Base-by-base conservation (phyloP, 345 rosid genomes). In the Physaria fendleri region DNA sequence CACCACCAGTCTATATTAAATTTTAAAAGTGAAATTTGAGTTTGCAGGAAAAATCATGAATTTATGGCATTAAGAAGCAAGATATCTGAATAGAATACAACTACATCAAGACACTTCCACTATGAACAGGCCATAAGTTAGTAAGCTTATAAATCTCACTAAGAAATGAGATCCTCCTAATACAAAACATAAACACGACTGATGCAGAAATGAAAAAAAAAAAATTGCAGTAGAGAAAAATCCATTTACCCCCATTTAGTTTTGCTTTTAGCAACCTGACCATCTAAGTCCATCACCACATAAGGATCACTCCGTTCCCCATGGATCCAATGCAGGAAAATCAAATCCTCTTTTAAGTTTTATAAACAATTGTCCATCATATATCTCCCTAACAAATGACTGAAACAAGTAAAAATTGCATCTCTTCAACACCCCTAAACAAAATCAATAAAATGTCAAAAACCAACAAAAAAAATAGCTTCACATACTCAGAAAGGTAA, bases 251-350 rank as follows among this genome's bases (percentile, higher is more conserved):
- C 71, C 76, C 71, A 65, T 63, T 80, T 85, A 28, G 74, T 57
- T 68, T 81, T 81, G 83, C 93, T 85, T 78, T 80, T 88, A 66
- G 74, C 83, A 75, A 83, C 75, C 79, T 88, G 95, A 69, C 91
- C 87, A 77, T 86, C 94, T 79, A 93, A 64, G 61, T 86, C 78
- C 86, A 93, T 81, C 59, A 88, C 78, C 22, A 89, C 88, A 55
- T 88, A 86, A 1, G 97, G 95, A 77, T 93, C 85, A 83, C 97
- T 93, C 20, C 20, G 89, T 86, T 70, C 97, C 99, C 99, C 97
- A 92, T 32, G 89, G 97, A 75, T 92, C 99, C 91, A 92, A 82
- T 33, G 88, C 88, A 59, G 97, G 99, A 12, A 92, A 82, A 57
- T 82, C 56, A 59, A 81, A 42, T 17, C 97, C 95, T 69, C 78